Conservation (phyloP, 2,329 filamentous ascomycete genomes). For the Ceratocystis diversiconidia region DNA sequence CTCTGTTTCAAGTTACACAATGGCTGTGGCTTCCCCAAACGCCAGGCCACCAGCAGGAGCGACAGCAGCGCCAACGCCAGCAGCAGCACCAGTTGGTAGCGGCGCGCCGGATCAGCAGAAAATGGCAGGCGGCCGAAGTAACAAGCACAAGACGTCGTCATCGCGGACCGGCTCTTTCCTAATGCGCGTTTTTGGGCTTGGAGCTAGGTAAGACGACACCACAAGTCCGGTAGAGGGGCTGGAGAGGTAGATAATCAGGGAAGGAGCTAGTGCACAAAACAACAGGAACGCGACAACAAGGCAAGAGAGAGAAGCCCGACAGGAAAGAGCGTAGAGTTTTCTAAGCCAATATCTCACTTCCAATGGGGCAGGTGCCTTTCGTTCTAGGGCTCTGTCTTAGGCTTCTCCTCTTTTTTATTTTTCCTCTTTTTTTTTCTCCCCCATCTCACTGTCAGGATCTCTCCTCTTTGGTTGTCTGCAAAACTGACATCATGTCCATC, state of each 20-base stretch:
- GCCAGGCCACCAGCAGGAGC: background rate
- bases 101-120: background rate
- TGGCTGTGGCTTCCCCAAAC: background rate
- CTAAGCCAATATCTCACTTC: background rate
- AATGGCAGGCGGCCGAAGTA: background rate
- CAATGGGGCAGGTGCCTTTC: background rate
- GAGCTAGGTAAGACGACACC: constrained; percentile 5
- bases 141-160: background rate
- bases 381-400: too few relatives aligned
- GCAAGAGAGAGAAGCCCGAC: background rate
- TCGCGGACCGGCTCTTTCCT: background rate
- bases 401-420: background rate
- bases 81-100: background rate
- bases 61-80: too few relatives aligned
- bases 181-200: constrained; percentile 4
- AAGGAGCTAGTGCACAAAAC: background rate
- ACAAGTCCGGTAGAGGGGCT: background rate
- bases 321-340: background rate
- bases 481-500: background rate
- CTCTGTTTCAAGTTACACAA: background rate
- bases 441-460: background rate
- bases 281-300: background rate
- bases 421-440: background rate
- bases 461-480: background rate
- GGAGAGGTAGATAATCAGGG: background rate